Base-by-base conservation (phyloP, 192 early-diverging fungal species). In the Dispira simplex region DNA sequence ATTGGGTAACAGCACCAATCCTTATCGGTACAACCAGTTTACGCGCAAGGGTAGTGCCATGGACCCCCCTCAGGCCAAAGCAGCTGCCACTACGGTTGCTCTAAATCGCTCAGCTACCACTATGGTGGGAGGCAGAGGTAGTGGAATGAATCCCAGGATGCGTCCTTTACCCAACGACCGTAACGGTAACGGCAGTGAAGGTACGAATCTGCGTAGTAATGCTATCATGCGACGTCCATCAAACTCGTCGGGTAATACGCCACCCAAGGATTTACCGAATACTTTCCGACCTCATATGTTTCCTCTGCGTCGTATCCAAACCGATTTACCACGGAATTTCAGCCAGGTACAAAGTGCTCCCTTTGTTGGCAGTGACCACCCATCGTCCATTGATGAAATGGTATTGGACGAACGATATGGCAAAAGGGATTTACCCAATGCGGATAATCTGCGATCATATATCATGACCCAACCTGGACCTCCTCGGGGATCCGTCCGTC, bases 11-110 rank as follows among this genome's bases (percentile, higher is more conserved):
- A 5, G 21, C 21, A 21, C 5, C 6, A 60, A 60, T 44, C 58
- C 58, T 44, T 60, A 60, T 44, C 32, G 44, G 12, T 44, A 43
- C 43, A 60, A 60, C 58, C 58, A 60, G 43, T 60, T 60, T 44
- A 43, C 58, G 18, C 58, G 32, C 43, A 18, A 44, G 5, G 32
- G 14, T 27, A 44, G 28, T 21, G 21, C 58, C 58, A 32, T 18
- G 10, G 39, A 44, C 13, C 8, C 5, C 3, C 14, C 21, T 43
- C 25, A 5, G 58, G 14, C 21, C 32, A 12, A 16, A 3, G 28
- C 32, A 13, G 21, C 12, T 3, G 21, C 25, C 3, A 3, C 25
- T 25, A 3, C 39, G 28, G 11, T 25, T 54, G 10, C 32, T 11
- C 16, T 60, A 5, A 60, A 8, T 44, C 58, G 58, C 16, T 60